Conservation (phyloP, 306 rosid species). For the Calophaca sinica region DNA sequence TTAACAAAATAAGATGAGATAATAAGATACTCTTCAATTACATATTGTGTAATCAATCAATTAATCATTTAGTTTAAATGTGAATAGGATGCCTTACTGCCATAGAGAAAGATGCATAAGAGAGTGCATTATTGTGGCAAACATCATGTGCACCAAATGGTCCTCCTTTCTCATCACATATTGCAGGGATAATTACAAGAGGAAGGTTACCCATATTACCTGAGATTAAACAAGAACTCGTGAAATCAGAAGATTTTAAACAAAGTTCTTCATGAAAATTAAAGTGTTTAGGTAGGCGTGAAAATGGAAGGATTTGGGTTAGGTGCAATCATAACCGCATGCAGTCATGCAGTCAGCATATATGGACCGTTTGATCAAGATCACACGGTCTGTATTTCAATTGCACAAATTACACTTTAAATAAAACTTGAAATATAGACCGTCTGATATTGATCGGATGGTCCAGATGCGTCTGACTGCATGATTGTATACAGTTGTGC, state of each 20-base stretch:
- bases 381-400: too few species aligned
- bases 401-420: too few species aligned
- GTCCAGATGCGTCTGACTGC: too few species aligned
- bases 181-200: conserved; percentile 81
- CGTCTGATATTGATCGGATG: too few species aligned
- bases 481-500: too few species aligned
- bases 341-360: not conserved
- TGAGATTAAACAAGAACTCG: conserved; percentile 40
- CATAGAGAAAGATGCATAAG: conserved; percentile 93
- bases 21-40: not conserved
- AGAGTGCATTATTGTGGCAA: conserved; percentile 66
- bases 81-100: conserved; percentile 61
- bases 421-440: too few species aligned
- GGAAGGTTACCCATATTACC: conserved; percentile 94
- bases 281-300: not conserved
- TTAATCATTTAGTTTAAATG: not conserved
- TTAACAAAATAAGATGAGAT: conserved; percentile 16
- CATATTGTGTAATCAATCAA: not conserved
- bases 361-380: too few species aligned
- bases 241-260: conserved; percentile 15
- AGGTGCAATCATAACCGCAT: too few species aligned
- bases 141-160: conserved; percentile 69
- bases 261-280: not conserved
- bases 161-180: conserved; percentile 73
- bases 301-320: not conserved